Evolutionary conservation across 1,284 basidiomycete species (phyloP).

Genomic region (Tylopilus sp.): DNA sequence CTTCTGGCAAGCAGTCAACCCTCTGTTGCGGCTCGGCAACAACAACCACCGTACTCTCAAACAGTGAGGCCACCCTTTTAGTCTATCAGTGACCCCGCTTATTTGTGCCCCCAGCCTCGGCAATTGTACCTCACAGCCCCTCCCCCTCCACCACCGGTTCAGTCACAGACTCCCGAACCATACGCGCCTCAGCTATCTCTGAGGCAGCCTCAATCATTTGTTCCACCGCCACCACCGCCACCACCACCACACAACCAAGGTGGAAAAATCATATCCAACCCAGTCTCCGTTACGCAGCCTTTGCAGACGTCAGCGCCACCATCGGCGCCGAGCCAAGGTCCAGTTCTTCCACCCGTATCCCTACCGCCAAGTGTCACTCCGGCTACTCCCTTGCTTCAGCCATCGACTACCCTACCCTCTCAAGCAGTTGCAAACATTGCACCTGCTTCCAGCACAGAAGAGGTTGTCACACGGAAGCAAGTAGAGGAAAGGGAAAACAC

Average conservation of each 20-base stretch:
- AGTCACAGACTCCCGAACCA: slow-evolving; percentile 13
- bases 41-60: slow-evolving; percentile 44
- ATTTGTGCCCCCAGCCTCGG: slow-evolving; percentile 6
- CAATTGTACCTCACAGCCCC: slow-evolving; percentile 13
- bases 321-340: slow-evolving; percentile 2
- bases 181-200: slow-evolving; percentile 4
- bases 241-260: slow-evolving; percentile 11
- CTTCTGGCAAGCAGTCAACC: slow-evolving; percentile 3
- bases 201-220: slow-evolving; percentile 12
- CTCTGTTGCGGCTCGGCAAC: slow-evolving; percentile 3
- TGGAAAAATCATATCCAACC: neutral
- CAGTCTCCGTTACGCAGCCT: slow-evolving; percentile 5
- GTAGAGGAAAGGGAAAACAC: slow-evolving; percentile 3
- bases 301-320: neutral
- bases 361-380: neutral
- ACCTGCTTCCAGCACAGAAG: neutral
- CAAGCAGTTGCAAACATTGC: neutral
- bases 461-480: neutral
- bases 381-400: neutral
- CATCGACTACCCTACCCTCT: neutral
- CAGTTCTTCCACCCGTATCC: slow-evolving; percentile 1
- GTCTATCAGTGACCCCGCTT: slow-evolving; percentile 15
- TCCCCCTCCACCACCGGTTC: slow-evolving; percentile 17
- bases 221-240: slow-evolving; percentile 22
- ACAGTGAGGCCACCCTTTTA: slow-evolving; percentile 11